These are phyloP conservation scores for Amoebophrya sp. DNA, from an alignment of 169 alveolate species.

Conservation along the genomic window DNA sequence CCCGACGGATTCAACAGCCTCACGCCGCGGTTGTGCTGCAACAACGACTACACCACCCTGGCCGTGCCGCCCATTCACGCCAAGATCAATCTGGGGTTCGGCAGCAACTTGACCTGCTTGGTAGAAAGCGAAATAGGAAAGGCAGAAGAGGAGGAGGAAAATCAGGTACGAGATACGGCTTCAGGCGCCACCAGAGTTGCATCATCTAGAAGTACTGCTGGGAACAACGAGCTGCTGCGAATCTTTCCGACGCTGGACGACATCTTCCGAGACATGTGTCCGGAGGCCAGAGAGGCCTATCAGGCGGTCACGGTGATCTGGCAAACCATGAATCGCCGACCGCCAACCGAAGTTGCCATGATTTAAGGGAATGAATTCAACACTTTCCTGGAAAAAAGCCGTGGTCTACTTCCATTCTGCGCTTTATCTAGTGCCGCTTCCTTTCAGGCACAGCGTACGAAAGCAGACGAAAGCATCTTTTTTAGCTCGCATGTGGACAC, in stretches of 20 bases:
- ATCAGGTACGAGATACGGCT: too few species aligned
- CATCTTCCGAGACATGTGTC: neutral
- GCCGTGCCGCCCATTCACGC: neutral
- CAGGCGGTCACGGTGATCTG: neutral
- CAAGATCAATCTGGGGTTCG: neutral
- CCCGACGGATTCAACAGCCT: neutral
- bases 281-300: neutral
- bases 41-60: neutral
- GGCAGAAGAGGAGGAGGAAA: neutral
- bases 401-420: too few species aligned
- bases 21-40: neutral
- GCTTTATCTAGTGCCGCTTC: too few species aligned
- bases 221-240: neutral
- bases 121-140: neutral
- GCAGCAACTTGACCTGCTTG: neutral
- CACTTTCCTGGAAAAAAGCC: too few species aligned
- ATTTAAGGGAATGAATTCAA: too few species aligned
- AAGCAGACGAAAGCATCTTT: too few species aligned
- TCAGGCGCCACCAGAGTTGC: too few species aligned
- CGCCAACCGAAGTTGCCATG: too few species aligned
- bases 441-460: too few species aligned
- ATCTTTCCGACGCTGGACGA: neutral
- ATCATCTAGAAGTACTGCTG: too few species aligned
- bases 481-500: too few species aligned
- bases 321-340: neutral